These are phyloP conservation scores for Coniosporium apollinis DNA, from an alignment of 495 filamentous ascomycete genomes.

Conservation along the genomic window DNA sequence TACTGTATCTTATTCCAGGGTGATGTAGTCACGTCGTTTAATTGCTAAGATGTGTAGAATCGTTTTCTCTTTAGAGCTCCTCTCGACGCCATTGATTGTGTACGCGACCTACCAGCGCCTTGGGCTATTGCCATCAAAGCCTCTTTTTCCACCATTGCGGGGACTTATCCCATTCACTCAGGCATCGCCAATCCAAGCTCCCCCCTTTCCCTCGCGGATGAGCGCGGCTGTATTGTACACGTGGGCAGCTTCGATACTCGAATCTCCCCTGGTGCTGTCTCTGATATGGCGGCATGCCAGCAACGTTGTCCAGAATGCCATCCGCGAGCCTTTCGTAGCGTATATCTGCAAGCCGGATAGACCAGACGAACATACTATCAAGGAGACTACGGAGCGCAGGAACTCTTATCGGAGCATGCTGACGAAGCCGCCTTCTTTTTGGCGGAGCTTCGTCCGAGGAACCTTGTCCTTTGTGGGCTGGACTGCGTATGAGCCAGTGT, in stretches of 20 bases:
- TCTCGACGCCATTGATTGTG: background rate
- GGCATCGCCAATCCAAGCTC: background rate
- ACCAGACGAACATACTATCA: background rate
- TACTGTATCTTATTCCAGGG: background rate
- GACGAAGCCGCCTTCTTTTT: background rate
- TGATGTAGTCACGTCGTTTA: background rate
- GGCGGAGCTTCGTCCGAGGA: background rate
- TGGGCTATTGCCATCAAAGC: background rate
- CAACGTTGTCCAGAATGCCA: background rate
- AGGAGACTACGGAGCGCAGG: background rate
- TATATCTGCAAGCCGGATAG: background rate
- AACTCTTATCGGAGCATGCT: background rate
- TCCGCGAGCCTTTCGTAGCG: background rate
- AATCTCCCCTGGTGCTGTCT: background rate
- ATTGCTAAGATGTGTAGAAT: background rate
- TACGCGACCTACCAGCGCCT: background rate
- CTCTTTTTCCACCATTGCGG: background rate
- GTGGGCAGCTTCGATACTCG: background rate
- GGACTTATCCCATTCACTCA: background rate
- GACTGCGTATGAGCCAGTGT: no score
- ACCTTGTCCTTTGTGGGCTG: no score
- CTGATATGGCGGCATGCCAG: background rate
- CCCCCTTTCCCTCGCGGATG: background rate
- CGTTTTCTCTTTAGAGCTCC: background rate
- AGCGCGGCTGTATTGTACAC: background rate